Conservation (phyloP, 306 rosid species). For the Vigna angularis region DNA sequence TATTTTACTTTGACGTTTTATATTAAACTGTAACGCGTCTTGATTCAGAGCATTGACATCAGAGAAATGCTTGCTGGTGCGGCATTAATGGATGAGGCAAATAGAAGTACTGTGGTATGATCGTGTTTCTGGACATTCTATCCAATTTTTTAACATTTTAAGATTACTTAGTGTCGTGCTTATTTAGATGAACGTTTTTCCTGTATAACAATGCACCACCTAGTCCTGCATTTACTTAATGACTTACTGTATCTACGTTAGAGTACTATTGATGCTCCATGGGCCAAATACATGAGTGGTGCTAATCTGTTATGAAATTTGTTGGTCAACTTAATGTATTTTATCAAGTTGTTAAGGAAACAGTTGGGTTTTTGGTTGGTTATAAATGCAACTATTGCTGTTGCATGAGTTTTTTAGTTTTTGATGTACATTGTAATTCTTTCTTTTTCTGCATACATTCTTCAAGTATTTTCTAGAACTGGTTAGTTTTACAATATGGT, state of each 20-base stretch:
- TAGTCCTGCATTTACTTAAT: neutral
- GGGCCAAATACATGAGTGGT: constrained; percentile 20
- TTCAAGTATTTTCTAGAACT: too few relatives aligned
- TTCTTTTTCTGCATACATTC: too few relatives aligned
- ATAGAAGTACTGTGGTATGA: constrained; percentile 21
- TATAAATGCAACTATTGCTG: too few relatives aligned
- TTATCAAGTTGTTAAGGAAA: too few relatives aligned
- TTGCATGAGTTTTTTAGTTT: too few relatives aligned
- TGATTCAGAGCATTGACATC: constrained; percentile 26
- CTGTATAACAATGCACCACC: neutral
- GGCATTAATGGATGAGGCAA: constrained; percentile 16
- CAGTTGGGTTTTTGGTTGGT: too few relatives aligned
- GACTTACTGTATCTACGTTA: neutral
- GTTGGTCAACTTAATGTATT: too few relatives aligned
- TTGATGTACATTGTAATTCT: too few relatives aligned
- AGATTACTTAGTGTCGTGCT: constrained; percentile 8
- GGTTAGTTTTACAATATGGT: too few relatives aligned
- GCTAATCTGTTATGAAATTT: neutral
- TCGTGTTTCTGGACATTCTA: constrained; percentile 9
- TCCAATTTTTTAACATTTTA: constrained; percentile 33
- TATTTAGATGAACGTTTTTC: constrained; percentile 7
- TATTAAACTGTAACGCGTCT: neutral
- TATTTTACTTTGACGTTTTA: neutral
- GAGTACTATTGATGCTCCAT: neutral
- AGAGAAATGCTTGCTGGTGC: constrained; percentile 24